phyloP scores from a whole-genome alignment of 768 basidiomycete species.

The Mycena polygramma region DNA sequence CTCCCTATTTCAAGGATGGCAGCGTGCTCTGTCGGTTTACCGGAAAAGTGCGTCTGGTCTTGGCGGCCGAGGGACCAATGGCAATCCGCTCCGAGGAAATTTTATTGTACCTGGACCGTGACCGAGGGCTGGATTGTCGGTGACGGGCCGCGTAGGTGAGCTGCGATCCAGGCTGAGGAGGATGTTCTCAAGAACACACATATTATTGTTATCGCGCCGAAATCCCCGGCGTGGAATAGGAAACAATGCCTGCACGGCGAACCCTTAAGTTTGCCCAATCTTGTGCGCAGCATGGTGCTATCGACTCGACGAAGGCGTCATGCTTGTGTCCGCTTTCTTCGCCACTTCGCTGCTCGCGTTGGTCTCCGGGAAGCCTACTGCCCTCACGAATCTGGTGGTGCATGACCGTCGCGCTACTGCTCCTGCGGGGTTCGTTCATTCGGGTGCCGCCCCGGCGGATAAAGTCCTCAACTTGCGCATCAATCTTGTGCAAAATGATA shows the following conservation, averaged over 20 bases:
- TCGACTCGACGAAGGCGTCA: conserved; percentile 1
- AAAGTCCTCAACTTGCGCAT: conserved; percentile 47
- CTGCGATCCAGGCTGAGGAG: background rate
- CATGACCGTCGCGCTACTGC: conserved; percentile 36
- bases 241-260: conserved; percentile 19
- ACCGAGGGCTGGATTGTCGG: background rate
- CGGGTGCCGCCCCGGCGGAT: conserved; percentile 37
- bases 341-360: background rate
- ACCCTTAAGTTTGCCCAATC: conserved; percentile 8
- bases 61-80: background rate
- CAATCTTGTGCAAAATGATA: conserved; percentile 46
- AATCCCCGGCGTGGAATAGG: background rate
- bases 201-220: conserved; percentile 26
- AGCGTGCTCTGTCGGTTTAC: background rate
- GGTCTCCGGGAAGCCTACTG: conserved; percentile 5
- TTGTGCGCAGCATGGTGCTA: background rate
- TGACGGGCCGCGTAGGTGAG: background rate
- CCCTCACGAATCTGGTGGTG: conserved; percentile 25
- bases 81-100: background rate
- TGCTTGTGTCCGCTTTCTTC: conserved; percentile 4
- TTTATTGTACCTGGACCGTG: background rate
- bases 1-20: background rate
- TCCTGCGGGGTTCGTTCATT: conserved; percentile 43
- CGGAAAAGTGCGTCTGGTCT: background rate
- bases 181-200: conserved; percentile 9